Percentiles rank a stretch among this genome's conserved stretches.
These are phyloP conservation scores for Candida oleophila DNA, from an alignment of 805 yeast species.

Conservation along the genomic window DNA sequence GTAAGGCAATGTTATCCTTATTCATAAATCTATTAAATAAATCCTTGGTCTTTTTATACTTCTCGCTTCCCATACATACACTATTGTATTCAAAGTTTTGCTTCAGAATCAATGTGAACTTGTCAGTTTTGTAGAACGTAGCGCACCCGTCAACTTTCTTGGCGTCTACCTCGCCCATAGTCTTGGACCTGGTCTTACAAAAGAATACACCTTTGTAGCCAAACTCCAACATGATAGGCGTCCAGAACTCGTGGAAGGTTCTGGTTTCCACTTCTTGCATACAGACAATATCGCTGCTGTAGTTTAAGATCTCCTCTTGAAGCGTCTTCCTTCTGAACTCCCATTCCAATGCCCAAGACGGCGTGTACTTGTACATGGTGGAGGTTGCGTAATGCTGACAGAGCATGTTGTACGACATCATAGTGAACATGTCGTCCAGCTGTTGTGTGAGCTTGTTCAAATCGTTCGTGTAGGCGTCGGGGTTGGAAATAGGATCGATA, in stretches of 20 bases:
- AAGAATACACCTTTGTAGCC: conserved; percentile 84
- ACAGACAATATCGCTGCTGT: conserved; percentile 77
- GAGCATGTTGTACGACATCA: conserved; percentile 84
- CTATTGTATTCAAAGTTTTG: conserved; percentile 80
- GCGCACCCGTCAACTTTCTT: conserved; percentile 98
- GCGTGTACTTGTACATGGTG: conserved; percentile 89
- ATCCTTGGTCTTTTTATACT: conserved; percentile 90
- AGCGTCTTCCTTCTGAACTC: conserved; percentile 78
- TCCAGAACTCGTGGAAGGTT: conserved; percentile 84
- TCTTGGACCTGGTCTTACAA: conserved; percentile 88
- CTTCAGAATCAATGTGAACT: conserved; percentile 70
- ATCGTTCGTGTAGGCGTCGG: conserved; percentile 31
- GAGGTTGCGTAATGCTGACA: conserved; percentile 96
- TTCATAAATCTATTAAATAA: conserved; percentile 94
- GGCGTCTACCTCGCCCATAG: conserved; percentile 78
- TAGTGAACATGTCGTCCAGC: conserved; percentile 53
- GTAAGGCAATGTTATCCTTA: conserved; percentile 88
- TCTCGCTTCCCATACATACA: conserved; percentile 76
- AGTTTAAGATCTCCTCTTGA: conserved; percentile 66
- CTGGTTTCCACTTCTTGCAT: conserved; percentile 93
- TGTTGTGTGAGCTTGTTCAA: conserved; percentile 22
- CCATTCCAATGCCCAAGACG: conserved; percentile 97
- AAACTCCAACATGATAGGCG: conserved; percentile 62
- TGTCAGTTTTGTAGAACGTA: conserved; percentile 71
- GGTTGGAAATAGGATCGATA: conserved; percentile 30